Conservation (phyloP, 2,329 filamentous ascomycete species). For the Dactylella cylindrospora region DNA sequence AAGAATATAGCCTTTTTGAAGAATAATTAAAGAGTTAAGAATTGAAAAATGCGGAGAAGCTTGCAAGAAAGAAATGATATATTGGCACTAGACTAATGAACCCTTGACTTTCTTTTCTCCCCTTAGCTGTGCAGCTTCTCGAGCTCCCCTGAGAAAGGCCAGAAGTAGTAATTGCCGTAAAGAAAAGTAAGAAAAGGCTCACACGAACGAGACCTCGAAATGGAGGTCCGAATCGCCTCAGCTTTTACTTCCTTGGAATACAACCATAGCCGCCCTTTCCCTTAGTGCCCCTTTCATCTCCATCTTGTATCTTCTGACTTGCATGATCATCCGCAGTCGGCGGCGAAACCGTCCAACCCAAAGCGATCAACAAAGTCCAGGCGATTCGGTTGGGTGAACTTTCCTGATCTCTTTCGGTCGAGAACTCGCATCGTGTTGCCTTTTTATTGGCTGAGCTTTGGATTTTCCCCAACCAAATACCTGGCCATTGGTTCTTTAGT, state of each 20-base stretch:
- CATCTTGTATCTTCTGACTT: slow-evolving; percentile 35
- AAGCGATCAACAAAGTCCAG: too few species aligned
- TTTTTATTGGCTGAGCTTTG: slow-evolving; percentile 26
- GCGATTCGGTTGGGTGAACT: too few species aligned
- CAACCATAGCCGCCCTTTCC: slow-evolving; percentile 4
- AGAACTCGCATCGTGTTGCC: slow-evolving; percentile 23
- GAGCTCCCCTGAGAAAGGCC: neutral
- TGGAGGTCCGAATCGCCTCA: slow-evolving; percentile 18
- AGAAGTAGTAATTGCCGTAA: neutral
- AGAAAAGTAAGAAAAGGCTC: slow-evolving; percentile 3
- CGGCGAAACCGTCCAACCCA: slow-evolving; percentile 19
- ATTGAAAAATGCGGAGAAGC: slow-evolving; percentile 5
- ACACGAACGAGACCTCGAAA: too few species aligned
- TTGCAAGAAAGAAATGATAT: slow-evolving; percentile 4
- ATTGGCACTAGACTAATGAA: too few species aligned
- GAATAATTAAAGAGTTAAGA: slow-evolving; percentile 7
- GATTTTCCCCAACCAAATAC: too few species aligned
- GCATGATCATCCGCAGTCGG: slow-evolving; percentile 34
- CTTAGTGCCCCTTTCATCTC: neutral
- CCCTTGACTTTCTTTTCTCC: too few species aligned
- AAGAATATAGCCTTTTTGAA: slow-evolving; percentile 22
- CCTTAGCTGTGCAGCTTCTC: slow-evolving; percentile 17
- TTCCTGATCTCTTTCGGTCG: slow-evolving; percentile 5
- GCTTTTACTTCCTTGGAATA: too few species aligned
- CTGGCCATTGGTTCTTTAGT: too few species aligned